Percentiles rank a stretch among this genome's conserved stretches.
These are phyloP conservation scores for Suhomyces sp. DNA, from an alignment of 805 yeast species.

Conservation along the genomic window DNA sequence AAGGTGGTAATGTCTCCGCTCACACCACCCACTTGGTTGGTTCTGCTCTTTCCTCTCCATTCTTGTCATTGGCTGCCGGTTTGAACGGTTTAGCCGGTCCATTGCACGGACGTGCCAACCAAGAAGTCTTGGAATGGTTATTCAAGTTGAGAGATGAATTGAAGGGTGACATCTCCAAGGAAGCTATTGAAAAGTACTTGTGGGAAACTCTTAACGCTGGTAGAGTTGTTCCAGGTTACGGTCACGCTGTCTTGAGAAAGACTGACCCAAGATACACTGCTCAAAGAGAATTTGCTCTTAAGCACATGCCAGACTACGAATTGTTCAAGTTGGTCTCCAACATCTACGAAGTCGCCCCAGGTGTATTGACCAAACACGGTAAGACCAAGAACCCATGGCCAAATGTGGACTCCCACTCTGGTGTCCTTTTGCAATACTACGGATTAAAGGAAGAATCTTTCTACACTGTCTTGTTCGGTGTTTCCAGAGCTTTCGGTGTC, in stretches of 20 bases:
- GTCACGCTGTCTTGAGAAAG: constrained; percentile 82
- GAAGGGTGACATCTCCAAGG: constrained; percentile 56
- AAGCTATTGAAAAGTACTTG: constrained; percentile 61
- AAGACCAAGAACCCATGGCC: constrained; percentile 87
- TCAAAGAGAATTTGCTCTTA: constrained; percentile 65
- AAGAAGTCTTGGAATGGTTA: constrained; percentile 77
- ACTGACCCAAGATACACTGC: constrained; percentile 82
- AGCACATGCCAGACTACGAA: constrained; percentile 60
- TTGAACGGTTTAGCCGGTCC: constrained; percentile 85
- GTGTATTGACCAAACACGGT: constrained; percentile 72
- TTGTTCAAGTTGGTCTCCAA: constrained; percentile 65
- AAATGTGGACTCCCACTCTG: constrained; percentile 78
- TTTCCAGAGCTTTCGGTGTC: constrained; percentile 78
- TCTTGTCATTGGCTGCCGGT: constrained; percentile 74
- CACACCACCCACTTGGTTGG: constrained; percentile 83
- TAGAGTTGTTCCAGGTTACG: constrained; percentile 85
- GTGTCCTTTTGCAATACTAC: constrained; percentile 76
- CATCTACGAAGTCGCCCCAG: constrained; percentile 70
- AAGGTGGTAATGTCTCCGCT: constrained; percentile 83
- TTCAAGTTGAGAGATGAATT: constrained; percentile 62
- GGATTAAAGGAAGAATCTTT: constrained; percentile 71
- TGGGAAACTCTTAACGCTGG: constrained; percentile 73
- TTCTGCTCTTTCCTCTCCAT: constrained; percentile 76
- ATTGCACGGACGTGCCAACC: constrained; percentile 82
- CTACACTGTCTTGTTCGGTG: constrained; percentile 82